Base-by-base conservation (phyloP, 441 rosid species). In the Erysimum cheiri region DNA sequence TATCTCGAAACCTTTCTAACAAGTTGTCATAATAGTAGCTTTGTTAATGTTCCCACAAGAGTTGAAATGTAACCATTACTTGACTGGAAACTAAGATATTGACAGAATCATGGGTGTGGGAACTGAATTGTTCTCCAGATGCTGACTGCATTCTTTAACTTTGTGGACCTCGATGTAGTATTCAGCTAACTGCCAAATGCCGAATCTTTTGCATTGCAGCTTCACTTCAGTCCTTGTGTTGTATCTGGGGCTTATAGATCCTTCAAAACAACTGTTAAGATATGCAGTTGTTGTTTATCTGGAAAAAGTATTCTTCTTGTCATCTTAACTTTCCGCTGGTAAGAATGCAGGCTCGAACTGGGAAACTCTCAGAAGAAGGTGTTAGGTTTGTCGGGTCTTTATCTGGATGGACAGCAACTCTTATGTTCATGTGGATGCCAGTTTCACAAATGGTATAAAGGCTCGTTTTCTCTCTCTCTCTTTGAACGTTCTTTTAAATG, bases 381-480 rank as follows among this genome's bases (percentile, higher is more conserved):
- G 87, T 77, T 44, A 87, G 80, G 74, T 83, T 93, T 64, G 78
- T 93, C 4, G 87, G 87, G 59, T 84, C 83, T 69, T 44, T 87
- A 78, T 89, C 95, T 74, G 98, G 98, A 76, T 94, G 97, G 98
- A 90, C 97, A 17, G 96, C 98, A 10, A 91, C 98, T 22, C 88
- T 94, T 76, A 92, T 94, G 71, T 93, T 93, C 85, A 93, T 91
- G 98, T 91, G 97, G 97, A 91, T 91, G 97, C 95, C 96, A 48
- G 88, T 93, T 66, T 77, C 95, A 4, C 97, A 91, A 75, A 85
- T 89, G 98, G 98, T 93, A 76, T 35, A 46, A 43, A 2, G 1
- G 11, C 65, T 44, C 11, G 7, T 52, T 50, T 26, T 32, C 46
- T 13, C 7, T 43, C 40, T 67, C 33, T 13, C 33, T 53, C 43